phyloP scores from a whole-genome alignment of 2,329 filamentous ascomycete genomes.

The Botrytis paeoniae region DNA sequence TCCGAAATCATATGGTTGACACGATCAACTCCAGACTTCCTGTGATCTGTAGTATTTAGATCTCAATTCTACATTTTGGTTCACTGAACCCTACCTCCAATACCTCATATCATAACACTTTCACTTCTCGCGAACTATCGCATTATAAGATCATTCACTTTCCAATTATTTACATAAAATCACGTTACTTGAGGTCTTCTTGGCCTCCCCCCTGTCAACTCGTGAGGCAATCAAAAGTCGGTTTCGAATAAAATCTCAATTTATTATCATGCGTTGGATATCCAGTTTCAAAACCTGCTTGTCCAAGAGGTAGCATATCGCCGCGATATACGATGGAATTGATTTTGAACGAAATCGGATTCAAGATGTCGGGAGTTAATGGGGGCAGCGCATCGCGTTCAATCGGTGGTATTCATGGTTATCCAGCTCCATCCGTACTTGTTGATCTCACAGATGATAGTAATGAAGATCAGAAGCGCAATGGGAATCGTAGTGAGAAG shows the following conservation, averaged over 20 bases:
- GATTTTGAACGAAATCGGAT: background rate
- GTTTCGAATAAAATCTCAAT: background rate
- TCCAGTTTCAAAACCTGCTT: background rate
- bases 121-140: background rate
- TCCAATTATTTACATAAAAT: background rate
- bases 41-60: background rate
- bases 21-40: background rate
- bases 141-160: background rate
- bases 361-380: background rate
- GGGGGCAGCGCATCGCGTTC: background rate
- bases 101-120: background rate
- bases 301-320: background rate
- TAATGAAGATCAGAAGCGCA: background rate
- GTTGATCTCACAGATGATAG: background rate
- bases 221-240: background rate
- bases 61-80: background rate
- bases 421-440: background rate
- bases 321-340: background rate
- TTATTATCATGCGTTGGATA: background rate
- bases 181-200: background rate
- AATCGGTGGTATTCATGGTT: background rate
- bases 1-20: background rate
- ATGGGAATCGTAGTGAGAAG: background rate
- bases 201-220: background rate
- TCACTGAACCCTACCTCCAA: background rate